A percentile compares a stretch with the other conserved stretches of the same genome.
These are phyloP conservation scores for Plasmodium malariae DNA, from an alignment of 169 alveolate genomes.

Conservation along the genomic window DNA sequence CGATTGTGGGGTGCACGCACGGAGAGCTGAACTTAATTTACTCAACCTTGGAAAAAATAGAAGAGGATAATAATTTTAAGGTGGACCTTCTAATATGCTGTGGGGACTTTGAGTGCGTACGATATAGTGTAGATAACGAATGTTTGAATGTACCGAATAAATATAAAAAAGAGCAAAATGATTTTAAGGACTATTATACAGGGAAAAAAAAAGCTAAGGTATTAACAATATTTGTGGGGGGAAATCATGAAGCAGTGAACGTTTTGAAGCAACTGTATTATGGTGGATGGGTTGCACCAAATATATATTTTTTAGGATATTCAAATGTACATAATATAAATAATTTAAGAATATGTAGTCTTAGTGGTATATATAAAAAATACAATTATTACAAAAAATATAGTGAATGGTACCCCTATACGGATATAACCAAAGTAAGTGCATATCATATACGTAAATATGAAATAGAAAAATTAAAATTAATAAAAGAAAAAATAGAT, in stretches of 20 bases:
- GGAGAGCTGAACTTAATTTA: slow-evolving; percentile 94
- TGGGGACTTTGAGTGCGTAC: slow-evolving; percentile 97
- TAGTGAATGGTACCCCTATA: slow-evolving; percentile 92
- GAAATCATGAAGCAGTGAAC: slow-evolving; percentile 98
- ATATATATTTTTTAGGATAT: slow-evolving; percentile 96
- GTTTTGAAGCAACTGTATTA: slow-evolving; percentile 92
- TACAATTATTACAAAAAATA: slow-evolving; percentile 84
- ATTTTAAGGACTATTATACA: slow-evolving; percentile 93
- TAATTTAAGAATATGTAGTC: slow-evolving; percentile 94
- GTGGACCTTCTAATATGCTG: slow-evolving; percentile 95
- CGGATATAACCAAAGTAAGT: slow-evolving; percentile 88
- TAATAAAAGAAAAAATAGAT: slow-evolving; percentile 89
- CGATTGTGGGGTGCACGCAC: slow-evolving; percentile 97
- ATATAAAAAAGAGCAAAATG: slow-evolving; percentile 91
- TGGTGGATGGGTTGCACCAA: slow-evolving; percentile 99
- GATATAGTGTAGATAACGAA: slow-evolving; percentile 92
- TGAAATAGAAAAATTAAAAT: slow-evolving; percentile 91
- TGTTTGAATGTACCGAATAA: slow-evolving; percentile 94
- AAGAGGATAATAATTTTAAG: slow-evolving; percentile 86
- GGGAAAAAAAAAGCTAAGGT: slow-evolving; percentile 92
- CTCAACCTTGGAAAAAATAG: slow-evolving; percentile 84
- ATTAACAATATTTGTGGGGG: slow-evolving; percentile 97
- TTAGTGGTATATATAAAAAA: slow-evolving; percentile 95
- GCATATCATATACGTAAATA: slow-evolving; percentile 93
- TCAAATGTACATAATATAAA: slow-evolving; percentile 93